phyloP scores from a whole-genome alignment of 1,284 basidiomycete species.

The Inonotus obliquus region DNA sequence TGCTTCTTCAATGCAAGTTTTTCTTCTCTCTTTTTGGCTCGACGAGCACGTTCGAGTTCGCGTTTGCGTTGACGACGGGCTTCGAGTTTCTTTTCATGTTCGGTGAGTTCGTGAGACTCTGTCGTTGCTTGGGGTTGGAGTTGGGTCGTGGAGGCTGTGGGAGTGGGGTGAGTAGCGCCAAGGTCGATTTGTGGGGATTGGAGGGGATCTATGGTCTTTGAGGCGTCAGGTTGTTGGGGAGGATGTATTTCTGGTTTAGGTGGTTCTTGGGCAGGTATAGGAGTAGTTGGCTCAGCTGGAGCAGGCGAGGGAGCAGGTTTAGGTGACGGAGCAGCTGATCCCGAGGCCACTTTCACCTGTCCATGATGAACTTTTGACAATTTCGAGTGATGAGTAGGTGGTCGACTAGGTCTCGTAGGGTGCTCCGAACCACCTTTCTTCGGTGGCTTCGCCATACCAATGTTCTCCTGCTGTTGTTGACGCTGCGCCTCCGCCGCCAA shows the following conservation, averaged over 20 bases:
- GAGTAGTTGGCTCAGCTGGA: neutral
- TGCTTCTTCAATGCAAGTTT: neutral
- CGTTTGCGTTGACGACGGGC: constrained; percentile 45
- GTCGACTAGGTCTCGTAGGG: neutral
- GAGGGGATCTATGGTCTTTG: neutral
- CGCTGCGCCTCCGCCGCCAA: constrained; percentile 26
- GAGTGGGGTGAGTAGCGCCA: neutral
- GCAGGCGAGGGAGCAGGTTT: neutral
- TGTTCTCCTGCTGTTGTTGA: constrained; percentile 25
- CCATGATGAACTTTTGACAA: neutral
- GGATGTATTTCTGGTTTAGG: neutral
- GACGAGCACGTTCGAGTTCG: constrained; percentile 45
- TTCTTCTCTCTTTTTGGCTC: constrained; percentile 37
- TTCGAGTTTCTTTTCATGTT: constrained; percentile 41
- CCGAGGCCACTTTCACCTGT: neutral
- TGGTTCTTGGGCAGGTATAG: neutral
- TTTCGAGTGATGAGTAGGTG: neutral
- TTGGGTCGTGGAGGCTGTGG: neutral
- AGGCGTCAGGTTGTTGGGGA: neutral
- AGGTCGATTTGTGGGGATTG: neutral
- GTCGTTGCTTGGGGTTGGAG: neutral
- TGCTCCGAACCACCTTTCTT: neutral
- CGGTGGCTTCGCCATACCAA: neutral
- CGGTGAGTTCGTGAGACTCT: constrained; percentile 20
- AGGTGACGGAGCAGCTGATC: neutral